These are phyloP conservation scores for Lichtheimia ramosa DNA, from an alignment of 371 early-diverging fungal species.

Conservation along the genomic window DNA sequence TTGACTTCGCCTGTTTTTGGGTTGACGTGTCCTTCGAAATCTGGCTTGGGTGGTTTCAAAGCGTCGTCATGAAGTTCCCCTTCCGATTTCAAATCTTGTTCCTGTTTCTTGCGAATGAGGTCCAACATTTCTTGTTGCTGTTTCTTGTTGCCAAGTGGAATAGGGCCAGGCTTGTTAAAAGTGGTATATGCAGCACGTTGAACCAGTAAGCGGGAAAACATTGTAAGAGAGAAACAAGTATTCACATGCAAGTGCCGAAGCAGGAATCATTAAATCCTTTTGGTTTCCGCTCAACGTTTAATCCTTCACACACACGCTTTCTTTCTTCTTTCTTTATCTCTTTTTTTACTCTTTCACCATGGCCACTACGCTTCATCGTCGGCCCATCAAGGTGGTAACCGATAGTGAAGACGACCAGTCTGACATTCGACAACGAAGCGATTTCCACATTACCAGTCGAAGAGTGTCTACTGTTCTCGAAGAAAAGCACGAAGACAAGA, in stretches of 20 bases:
- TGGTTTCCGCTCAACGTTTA: no score
- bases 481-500: conserved; percentile 34
- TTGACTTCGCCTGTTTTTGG: conserved; percentile 80
- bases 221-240: neutral
- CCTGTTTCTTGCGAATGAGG: conserved; percentile 55
- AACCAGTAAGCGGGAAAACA: conserved; percentile 3
- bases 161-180: conserved; percentile 62
- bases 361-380: conserved; percentile 5
- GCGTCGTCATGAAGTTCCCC: conserved; percentile 64
- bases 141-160: conserved; percentile 71
- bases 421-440: conserved; percentile 35
- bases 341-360: neutral
- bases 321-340: neutral
- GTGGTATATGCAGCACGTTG: conserved; percentile 33
- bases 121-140: conserved; percentile 78
- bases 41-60: conserved; percentile 34
- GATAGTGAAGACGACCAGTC: conserved; percentile 54
- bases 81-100: conserved; percentile 27
- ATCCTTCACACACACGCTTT: neutral
- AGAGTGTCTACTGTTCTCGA: conserved; percentile 26
- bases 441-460: conserved; percentile 39
- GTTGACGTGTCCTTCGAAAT: conserved; percentile 78
- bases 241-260: no score
- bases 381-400: conserved; percentile 45
- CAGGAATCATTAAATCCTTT: no score